phyloP scores from a whole-genome alignment of 2,329 filamentous ascomycete species.

The Exophiala alcalophila region DNA sequence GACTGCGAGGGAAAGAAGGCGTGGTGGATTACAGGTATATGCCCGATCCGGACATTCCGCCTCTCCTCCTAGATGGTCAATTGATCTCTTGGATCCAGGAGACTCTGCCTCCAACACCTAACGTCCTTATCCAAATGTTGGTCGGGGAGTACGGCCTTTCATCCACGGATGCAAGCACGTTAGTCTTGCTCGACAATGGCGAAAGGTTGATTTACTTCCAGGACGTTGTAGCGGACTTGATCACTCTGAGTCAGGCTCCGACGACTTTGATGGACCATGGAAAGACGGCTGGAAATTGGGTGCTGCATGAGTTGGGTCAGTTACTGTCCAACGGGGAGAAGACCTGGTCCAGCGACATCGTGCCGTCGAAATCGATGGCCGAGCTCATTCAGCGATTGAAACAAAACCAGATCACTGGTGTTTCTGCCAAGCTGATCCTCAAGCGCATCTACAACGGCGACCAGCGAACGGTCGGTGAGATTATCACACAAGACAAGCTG shows the following conservation, averaged over 20 bases:
- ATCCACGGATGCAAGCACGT: constrained; percentile 75
- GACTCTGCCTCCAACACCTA: constrained; percentile 69
- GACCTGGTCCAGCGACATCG: constrained; percentile 38
- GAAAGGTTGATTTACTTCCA: constrained; percentile 76
- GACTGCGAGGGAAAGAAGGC: constrained; percentile 87
- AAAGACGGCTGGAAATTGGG: constrained; percentile 62
- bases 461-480: constrained; percentile 46
- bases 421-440: constrained; percentile 60
- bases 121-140: constrained; percentile 64
- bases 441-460: constrained; percentile 54
- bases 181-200: constrained; percentile 74
- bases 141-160: constrained; percentile 65
- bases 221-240: constrained; percentile 42
- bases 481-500: constrained; percentile 58
- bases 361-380: constrained; percentile 45
- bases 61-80: constrained; percentile 69
- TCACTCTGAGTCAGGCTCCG: constrained; percentile 30
- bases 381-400: constrained; percentile 45
- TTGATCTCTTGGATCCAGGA: constrained; percentile 62
- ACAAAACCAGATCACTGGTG: constrained; percentile 49
- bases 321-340: constrained; percentile 55
- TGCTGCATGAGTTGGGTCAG: constrained; percentile 71
- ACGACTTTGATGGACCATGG: constrained; percentile 39
- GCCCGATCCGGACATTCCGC: constrained; percentile 88
- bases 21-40: constrained; percentile 98